Conservation (phyloP, 164 flowering plant genomes). For the Annona squamosa region DNA sequence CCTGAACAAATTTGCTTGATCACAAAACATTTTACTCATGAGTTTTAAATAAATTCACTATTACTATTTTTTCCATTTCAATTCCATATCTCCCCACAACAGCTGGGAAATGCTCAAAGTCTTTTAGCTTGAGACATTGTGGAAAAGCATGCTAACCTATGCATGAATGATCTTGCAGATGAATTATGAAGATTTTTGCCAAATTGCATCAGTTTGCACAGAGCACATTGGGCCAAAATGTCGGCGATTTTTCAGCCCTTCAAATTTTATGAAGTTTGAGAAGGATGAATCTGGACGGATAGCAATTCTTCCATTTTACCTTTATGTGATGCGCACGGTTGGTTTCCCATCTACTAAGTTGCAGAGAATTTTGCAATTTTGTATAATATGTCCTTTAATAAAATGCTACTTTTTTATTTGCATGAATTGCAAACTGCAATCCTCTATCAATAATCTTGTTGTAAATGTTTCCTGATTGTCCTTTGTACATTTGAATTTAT, state of each 20-base stretch:
- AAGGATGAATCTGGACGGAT: conserved; percentile 95
- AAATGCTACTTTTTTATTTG: neutral
- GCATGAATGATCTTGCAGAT: conserved; percentile 39
- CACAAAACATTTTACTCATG: too few species aligned
- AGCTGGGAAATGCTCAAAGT: too few species aligned
- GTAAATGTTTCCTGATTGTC: neutral
- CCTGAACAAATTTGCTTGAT: too few species aligned
- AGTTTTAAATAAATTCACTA: too few species aligned
- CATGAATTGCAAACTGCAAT: neutral
- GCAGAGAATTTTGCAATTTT: neutral
- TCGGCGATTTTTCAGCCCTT: conserved; percentile 93
- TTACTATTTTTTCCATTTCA: too few species aligned
- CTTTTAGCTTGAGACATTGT: neutral
- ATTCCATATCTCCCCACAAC: too few species aligned
- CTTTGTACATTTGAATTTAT: neutral
- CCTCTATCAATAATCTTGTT: neutral
- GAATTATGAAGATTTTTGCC: conserved; percentile 99
- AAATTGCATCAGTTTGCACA: conserved; percentile 92
- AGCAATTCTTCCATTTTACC: conserved; percentile 91
- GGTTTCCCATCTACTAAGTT: conserved; percentile 10
- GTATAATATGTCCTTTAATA: neutral
- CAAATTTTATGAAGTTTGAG: conserved; percentile 99
- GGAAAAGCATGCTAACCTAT: neutral
- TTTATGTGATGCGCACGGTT: conserved; percentile 98
- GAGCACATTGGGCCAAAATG: conserved; percentile 98